Conservation (phyloP, 129 eudicot genomes). For the Calendula officinalis region DNA sequence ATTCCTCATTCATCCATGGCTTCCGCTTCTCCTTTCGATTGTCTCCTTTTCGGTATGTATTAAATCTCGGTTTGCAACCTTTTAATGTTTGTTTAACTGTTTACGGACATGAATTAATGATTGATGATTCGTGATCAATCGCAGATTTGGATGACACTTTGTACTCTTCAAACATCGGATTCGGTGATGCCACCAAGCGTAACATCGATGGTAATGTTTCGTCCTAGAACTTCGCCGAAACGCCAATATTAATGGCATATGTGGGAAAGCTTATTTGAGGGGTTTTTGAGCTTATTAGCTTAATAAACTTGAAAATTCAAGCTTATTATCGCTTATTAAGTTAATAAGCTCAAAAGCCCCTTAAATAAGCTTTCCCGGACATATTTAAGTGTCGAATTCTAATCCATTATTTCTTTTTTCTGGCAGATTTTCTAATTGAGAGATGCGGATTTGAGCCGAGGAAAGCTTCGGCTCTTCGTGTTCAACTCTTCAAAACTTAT, state of each 20-base stretch:
- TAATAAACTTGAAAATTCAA: too few relatives aligned
- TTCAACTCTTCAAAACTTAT: constrained; percentile 74
- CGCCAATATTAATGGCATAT: too few relatives aligned
- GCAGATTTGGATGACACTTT: constrained; percentile 97
- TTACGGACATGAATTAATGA: background rate
- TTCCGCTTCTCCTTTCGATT: constrained; percentile 62
- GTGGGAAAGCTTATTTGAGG: too few relatives aligned
- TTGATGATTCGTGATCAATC: background rate
- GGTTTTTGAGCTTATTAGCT: too few relatives aligned
- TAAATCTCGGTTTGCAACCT: too few relatives aligned
- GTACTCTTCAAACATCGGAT: constrained; percentile 71
- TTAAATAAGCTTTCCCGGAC: background rate
- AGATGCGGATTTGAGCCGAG: constrained; percentile 61
- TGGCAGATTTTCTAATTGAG: constrained; percentile 72
- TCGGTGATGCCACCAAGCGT: constrained; percentile 57
- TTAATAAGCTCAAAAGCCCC: background rate
- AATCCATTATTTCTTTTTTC: background rate
- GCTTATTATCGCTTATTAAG: too few relatives aligned
- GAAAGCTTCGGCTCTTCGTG: constrained; percentile 66
- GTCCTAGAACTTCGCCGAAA: background rate
- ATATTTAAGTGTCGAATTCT: background rate
- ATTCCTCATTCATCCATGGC: constrained; percentile 27
- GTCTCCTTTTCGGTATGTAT: constrained; percentile 60
- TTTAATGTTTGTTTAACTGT: background rate
- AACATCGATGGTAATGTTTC: constrained; percentile 65